These are phyloP conservation scores for Ananas comosus DNA, from an alignment of 176 grass and related monocot genomes.

Conservation along the genomic window DNA sequence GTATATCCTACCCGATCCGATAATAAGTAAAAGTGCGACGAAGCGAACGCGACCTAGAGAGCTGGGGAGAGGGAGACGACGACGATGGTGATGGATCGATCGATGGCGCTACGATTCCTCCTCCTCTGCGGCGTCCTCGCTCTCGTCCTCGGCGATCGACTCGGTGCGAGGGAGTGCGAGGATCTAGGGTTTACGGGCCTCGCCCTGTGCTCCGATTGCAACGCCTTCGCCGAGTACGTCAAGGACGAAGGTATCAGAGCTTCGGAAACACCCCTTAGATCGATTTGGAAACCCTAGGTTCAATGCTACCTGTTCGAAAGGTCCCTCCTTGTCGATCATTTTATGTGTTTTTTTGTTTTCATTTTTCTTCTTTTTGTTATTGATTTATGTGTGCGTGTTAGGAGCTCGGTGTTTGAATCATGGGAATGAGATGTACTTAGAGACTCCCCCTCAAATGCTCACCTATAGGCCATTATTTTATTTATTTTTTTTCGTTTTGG, in stretches of 20 bases:
- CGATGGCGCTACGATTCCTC: conserved; percentile 3
- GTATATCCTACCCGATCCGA: too few relatives aligned
- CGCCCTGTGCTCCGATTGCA: conserved; percentile 97
- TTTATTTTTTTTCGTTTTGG: too few relatives aligned
- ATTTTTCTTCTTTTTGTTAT: too few relatives aligned
- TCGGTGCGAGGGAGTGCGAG: conserved; percentile 66
- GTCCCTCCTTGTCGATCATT: not conserved
- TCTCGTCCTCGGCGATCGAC: conserved; percentile 23
- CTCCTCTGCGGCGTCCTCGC: conserved; percentile 19
- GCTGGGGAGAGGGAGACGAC: too few relatives aligned
- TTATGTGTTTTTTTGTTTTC: too few relatives aligned
- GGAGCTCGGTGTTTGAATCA: too few relatives aligned
- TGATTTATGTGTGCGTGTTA: too few relatives aligned
- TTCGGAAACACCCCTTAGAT: too few relatives aligned
- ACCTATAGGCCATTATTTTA: too few relatives aligned
- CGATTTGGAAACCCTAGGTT: not conserved
- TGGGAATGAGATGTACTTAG: too few relatives aligned
- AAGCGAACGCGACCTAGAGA: not conserved
- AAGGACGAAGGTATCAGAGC: conserved; percentile 59
- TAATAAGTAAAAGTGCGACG: too few relatives aligned
- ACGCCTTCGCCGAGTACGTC: conserved; percentile 62
- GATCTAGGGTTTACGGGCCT: conserved; percentile 93
- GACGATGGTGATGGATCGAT: conserved; percentile 22
- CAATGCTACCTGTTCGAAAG: not conserved
- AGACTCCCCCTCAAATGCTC: too few relatives aligned